Evolutionary conservation across 345 rosid genomes (phyloP).

Genomic region (Sisymbrium irio): DNA sequence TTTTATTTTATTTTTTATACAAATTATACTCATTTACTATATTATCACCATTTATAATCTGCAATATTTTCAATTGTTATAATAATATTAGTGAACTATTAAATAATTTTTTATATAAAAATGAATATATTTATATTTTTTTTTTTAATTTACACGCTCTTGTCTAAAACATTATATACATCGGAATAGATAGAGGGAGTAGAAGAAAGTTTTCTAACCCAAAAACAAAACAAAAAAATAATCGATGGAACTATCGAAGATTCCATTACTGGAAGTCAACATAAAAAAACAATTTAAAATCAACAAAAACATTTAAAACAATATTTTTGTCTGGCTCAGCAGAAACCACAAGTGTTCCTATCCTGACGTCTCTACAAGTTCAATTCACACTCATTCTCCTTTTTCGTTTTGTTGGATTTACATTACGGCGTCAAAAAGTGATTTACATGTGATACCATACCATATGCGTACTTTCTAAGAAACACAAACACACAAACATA

Average conservation of each 20-base stretch:
- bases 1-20: too few relatives aligned
- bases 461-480: too few relatives aligned
- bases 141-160: too few relatives aligned
- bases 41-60: too few relatives aligned
- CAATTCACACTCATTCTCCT: slow-evolving; percentile 17
- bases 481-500: too few relatives aligned
- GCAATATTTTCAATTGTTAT: too few relatives aligned
- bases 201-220: background rate
- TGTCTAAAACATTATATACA: too few relatives aligned
- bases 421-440: background rate
- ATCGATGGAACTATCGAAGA: background rate
- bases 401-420: background rate
- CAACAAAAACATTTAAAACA: background rate
- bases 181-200: too few relatives aligned
- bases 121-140: too few relatives aligned
- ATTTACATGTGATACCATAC: background rate
- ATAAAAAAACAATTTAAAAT: background rate
- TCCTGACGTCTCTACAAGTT: slow-evolving; percentile 14
- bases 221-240: background rate
- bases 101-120: too few relatives aligned
- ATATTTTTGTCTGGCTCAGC: background rate
- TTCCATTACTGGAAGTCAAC: slow-evolving; percentile 16
- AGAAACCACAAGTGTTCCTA: slow-evolving; percentile 14
- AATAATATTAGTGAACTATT: too few relatives aligned
- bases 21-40: too few relatives aligned